Evolutionary conservation across 1,284 basidiomycete genomes (phyloP).

Genomic region (Cutaneotrichosporon sp.): DNA sequence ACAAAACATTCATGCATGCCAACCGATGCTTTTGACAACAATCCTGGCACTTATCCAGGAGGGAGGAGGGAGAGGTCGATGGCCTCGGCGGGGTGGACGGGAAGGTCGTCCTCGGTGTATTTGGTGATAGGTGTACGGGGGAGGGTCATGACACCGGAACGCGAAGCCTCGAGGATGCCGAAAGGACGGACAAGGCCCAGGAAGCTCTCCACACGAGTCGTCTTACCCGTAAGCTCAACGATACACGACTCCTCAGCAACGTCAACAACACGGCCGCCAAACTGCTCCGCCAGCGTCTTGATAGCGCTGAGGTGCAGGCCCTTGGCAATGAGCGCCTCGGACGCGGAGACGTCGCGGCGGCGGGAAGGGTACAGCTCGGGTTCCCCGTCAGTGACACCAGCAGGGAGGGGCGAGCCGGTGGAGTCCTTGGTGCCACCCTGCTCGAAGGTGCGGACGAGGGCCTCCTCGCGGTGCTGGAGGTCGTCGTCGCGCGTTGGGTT

Average conservation of each 20-base stretch:
- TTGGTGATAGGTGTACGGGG: conserved; percentile 80
- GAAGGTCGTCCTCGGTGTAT: conserved; percentile 60
- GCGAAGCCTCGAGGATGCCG: conserved; percentile 86
- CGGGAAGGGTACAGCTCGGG: conserved; percentile 25
- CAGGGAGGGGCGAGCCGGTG: conserved; percentile 62
- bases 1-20: not conserved
- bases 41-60: conserved; percentile 60
- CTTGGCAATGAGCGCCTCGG: conserved; percentile 81
- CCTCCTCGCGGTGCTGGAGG: conserved; percentile 17
- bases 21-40: conserved; percentile 7
- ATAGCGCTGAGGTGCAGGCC: conserved; percentile 86
- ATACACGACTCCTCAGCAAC: conserved; percentile 91
- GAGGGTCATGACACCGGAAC: conserved; percentile 90
- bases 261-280: conserved; percentile 89
- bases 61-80: conserved; percentile 84
- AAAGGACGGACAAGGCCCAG: conserved; percentile 88
- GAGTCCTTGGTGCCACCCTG: conserved; percentile 33
- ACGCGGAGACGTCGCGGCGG: conserved; percentile 49
- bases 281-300: conserved; percentile 77
- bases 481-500: conserved; percentile 57
- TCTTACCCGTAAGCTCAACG: conserved; percentile 92
- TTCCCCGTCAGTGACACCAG: conserved; percentile 51
- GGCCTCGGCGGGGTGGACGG: conserved; percentile 52
- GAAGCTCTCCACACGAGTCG: conserved; percentile 85
- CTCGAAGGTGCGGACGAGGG: conserved; percentile 20